Evolutionary conservation across 2,329 filamentous ascomycete genomes (phyloP), one percentile per base, ranked within the genome.

Genomic region (Cercospora zeina): DNA sequence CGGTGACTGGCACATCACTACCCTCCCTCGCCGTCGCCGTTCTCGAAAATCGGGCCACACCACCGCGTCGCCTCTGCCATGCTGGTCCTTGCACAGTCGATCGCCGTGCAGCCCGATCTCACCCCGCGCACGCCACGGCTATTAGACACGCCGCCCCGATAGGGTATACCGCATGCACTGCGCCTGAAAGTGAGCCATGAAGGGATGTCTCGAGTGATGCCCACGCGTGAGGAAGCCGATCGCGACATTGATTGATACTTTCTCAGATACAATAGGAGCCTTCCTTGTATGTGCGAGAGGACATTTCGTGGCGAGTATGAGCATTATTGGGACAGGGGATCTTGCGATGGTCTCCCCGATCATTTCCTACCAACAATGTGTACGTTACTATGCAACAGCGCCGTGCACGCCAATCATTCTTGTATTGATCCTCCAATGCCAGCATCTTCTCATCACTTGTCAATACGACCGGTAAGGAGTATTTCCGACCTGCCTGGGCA

Each of bases 391-490:
- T 27, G 42, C 21, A 5, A 21, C 21, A 5, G 11, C 10, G 21
- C 21, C 10, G 42, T 14, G 42, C 11, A 27, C 42, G 9, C 42
- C 42, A 19, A 7, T 49, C 42, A 19, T 49, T 9, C 42, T 49
- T 49, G 4, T 49, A 14, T 27, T 49, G 42, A 49, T 49, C 6
- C 24, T 49, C 19, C 42, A 49, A 24, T 49, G 42, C 42, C 42
- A 49, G 24, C 58, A 63, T 39, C 31, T 63, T 10, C 27, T 63
- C 16, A 58, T 47, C 8, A 63, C 51, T 24, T 57, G 53, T 21
- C 57, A 63, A 49, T 61, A 54, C n/a, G 62, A 63, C 14, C 56
- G 54, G 62, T 63, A 49, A 57, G 62, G 36, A 4, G 14, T 19
- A 6, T 11, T 8, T 16, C 13, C 19, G 1, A 50, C 13, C 3